These are phyloP conservation scores for Chenopodium album DNA, from an alignment of 148 eudicot genomes.

Conservation along the genomic window DNA sequence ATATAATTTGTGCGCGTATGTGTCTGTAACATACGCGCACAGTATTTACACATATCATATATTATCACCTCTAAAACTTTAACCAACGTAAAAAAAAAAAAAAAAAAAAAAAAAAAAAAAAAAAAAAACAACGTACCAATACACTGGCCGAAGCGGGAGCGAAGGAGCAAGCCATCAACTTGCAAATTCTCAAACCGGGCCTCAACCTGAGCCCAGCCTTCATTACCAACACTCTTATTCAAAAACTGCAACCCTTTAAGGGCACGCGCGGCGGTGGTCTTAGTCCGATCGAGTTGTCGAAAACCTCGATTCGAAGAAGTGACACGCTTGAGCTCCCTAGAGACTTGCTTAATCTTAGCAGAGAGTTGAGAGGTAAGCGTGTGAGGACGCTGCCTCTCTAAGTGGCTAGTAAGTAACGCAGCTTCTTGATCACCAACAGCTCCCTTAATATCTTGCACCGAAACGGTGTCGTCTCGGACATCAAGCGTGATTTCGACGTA, in stretches of 20 bases:
- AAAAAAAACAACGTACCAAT: conserved; percentile 32
- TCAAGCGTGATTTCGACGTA: conserved; percentile 57
- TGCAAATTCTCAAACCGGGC: conserved; percentile 32
- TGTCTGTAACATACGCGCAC: background rate
- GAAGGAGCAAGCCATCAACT: conserved; percentile 39
- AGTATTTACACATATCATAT: too few species aligned
- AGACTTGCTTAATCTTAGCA: conserved; percentile 43
- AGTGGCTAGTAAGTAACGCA: conserved; percentile 35
- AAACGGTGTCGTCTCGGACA: conserved; percentile 49
- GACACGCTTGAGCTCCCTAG: conserved; percentile 47
- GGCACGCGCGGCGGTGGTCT: conserved; percentile 48
- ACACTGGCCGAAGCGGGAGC: conserved; percentile 52
- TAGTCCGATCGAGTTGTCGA: conserved; percentile 33
- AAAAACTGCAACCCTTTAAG: conserved; percentile 47
- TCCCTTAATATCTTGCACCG: conserved; percentile 45
- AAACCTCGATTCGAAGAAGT: conserved; percentile 27
- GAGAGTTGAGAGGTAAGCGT: conserved; percentile 41
- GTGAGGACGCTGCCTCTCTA: conserved; percentile 30
- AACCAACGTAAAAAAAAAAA: too few species aligned
- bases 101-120: too few species aligned
- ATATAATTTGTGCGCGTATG: background rate
- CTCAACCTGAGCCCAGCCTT: conserved; percentile 46
- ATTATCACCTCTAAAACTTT: too few species aligned
- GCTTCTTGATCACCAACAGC: conserved; percentile 47
- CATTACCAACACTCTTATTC: conserved; percentile 41